Evolutionary conservation across 2,329 filamentous ascomycete species (phyloP).

Genomic region (Colletotrichum salicis): DNA sequence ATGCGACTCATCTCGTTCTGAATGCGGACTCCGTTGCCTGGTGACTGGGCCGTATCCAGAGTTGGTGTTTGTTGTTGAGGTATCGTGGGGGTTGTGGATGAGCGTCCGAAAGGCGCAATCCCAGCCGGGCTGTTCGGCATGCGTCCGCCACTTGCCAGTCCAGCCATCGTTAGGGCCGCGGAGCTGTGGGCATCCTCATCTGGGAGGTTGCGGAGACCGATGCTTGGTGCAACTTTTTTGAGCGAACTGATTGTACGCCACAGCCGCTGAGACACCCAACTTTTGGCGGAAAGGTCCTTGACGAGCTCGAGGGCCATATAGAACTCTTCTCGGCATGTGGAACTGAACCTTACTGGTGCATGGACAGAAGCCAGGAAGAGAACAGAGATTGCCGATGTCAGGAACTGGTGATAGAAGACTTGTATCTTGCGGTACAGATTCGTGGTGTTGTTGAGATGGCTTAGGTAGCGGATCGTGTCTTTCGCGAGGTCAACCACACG

Average conservation of each 20-base stretch:
- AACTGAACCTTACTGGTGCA: conserved; percentile 76
- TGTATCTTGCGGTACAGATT: conserved; percentile 78
- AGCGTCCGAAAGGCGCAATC: conserved; percentile 42
- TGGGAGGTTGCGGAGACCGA: conserved; percentile 66
- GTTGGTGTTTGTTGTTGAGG: conserved; percentile 20
- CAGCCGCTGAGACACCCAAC: conserved; percentile 76
- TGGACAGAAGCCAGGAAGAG: conserved; percentile 82
- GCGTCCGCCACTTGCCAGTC: conserved; percentile 55
- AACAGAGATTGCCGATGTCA: conserved; percentile 79
- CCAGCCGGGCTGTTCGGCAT: conserved; percentile 36
- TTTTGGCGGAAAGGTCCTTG: conserved; percentile 76
- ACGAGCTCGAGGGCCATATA: conserved; percentile 82
- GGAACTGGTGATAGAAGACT: conserved; percentile 83
- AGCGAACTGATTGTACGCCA: conserved; percentile 79
- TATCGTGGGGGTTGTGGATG: conserved; percentile 38
- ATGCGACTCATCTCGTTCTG: conserved; percentile 65
- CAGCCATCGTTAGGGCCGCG: conserved; percentile 66
- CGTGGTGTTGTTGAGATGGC: conserved; percentile 76
- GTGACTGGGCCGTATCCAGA: conserved; percentile 22
- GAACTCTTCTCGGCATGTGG: conserved; percentile 77
- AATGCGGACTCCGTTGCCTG: conserved; percentile 59
- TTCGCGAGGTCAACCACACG: conserved; percentile 80
- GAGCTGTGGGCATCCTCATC: conserved; percentile 62
- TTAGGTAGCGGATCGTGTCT: conserved; percentile 78
- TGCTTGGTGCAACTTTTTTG: conserved; percentile 76